Evolutionary conservation across 257 asterid species (phyloP).

Genomic region (Nicotiana tomentosiformis): DNA sequence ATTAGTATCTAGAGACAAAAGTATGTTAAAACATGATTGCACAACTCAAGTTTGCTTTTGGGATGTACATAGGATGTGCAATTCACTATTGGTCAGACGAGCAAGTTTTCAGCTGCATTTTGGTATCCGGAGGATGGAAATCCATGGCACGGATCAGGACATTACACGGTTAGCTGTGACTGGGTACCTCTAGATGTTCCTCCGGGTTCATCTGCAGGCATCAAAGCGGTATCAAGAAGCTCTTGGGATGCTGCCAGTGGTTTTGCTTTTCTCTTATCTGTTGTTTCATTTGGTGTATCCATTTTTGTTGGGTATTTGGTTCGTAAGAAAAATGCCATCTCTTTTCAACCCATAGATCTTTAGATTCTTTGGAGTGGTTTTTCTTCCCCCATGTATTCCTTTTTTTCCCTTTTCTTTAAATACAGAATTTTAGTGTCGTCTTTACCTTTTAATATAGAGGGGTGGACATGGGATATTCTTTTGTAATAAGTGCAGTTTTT

Average conservation of each 20-base stretch:
- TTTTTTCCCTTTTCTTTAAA: neutral
- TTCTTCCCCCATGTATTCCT: neutral
- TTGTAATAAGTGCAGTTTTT: constrained; percentile 3
- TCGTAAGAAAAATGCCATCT: constrained; percentile 35
- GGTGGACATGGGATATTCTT: neutral
- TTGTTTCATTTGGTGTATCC: constrained; percentile 57
- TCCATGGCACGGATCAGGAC: constrained; percentile 77
- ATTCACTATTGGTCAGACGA: constrained; percentile 54
- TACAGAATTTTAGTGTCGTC: neutral
- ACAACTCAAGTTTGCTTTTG: neutral
- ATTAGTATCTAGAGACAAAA: neutral
- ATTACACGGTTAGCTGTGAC: constrained; percentile 64
- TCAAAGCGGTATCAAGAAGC: constrained; percentile 32
- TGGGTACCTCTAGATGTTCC: constrained; percentile 62
- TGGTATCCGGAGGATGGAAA: constrained; percentile 70
- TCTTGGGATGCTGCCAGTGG: constrained; percentile 81
- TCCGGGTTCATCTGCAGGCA: constrained; percentile 29
- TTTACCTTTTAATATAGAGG: neutral
- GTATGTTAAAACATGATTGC: neutral
- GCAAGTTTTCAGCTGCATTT: constrained; percentile 71
- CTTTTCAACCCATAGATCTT: constrained; percentile 52
- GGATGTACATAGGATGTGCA: constrained; percentile 55
- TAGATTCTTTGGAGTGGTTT: neutral
- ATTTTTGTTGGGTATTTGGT: constrained; percentile 56
- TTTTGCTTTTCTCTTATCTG: constrained; percentile 61